phyloP scores from a whole-genome alignment of 257 asterid genomes.

The Lithospermum erythrorhizon region DNA sequence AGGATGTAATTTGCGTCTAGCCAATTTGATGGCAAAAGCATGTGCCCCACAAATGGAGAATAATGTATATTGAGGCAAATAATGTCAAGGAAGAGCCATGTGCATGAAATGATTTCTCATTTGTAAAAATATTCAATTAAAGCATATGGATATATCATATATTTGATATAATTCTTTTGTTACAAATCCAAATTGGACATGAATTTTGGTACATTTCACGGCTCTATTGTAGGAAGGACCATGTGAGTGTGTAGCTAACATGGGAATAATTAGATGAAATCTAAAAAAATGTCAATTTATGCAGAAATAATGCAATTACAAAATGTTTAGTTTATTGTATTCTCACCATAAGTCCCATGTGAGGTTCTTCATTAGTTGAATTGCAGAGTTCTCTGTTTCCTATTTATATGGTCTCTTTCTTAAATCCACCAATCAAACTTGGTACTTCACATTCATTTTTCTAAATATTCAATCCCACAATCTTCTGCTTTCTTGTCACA shows the following conservation, averaged over 20 bases:
- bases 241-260: slow-evolving; percentile 23
- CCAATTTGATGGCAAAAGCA: slow-evolving; percentile 14
- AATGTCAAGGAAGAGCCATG: slow-evolving; percentile 35
- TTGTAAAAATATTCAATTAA: too few relatives aligned
- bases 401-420: slow-evolving; percentile 9
- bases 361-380: slow-evolving; percentile 27
- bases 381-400: slow-evolving; percentile 12
- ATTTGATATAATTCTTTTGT: too few relatives aligned
- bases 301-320: neutral
- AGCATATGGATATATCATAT: too few relatives aligned
- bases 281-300: slow-evolving; percentile 10
- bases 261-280: slow-evolving; percentile 27
- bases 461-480: slow-evolving; percentile 1
- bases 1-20: slow-evolving; percentile 1
- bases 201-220: slow-evolving; percentile 11
- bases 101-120: slow-evolving; percentile 10
- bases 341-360: slow-evolving; percentile 30
- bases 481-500: slow-evolving; percentile 7
- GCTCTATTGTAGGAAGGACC: slow-evolving; percentile 12
- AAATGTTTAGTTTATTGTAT: neutral
- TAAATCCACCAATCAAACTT: slow-evolving; percentile 5
- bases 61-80: slow-evolving; percentile 10
- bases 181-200: neutral
- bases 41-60: slow-evolving; percentile 23
- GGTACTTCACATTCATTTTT: slow-evolving; percentile 3